Conservation (phyloP, 495 filamentous ascomycete genomes). For the Lophiostoma macrostomum region DNA sequence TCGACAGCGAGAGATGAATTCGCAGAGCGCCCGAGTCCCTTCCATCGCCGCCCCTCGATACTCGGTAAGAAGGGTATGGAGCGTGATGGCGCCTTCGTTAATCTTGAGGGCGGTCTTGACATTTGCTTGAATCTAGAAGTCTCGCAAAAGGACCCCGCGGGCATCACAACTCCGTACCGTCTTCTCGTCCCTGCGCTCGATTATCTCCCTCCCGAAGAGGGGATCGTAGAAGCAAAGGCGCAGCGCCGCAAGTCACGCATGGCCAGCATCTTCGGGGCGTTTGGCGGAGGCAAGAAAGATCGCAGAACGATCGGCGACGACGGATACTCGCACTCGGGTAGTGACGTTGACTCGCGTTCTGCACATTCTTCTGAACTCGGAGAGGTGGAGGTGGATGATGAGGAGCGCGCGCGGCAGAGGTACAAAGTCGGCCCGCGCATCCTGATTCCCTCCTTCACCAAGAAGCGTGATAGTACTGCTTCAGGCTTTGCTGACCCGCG, state of each 20-base stretch:
- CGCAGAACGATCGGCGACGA: slow-evolving; percentile 17
- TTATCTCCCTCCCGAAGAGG: slow-evolving; percentile 42
- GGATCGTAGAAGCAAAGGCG: neutral
- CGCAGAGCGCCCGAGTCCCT: slow-evolving; percentile 48
- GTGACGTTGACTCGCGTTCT: slow-evolving; percentile 4
- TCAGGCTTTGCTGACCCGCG: neutral
- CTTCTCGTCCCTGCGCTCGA: slow-evolving; percentile 75
- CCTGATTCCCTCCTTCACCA: slow-evolving; percentile 18
- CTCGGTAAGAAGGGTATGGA: slow-evolving; percentile 57
- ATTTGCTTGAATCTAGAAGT: slow-evolving; percentile 85
- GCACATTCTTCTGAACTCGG: neutral
- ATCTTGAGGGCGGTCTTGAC: slow-evolving; percentile 76
- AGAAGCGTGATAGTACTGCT: slow-evolving; percentile 1
- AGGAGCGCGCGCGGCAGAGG: slow-evolving; percentile 15
- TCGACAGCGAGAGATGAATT: too few relatives aligned
- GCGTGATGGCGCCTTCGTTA: slow-evolving; percentile 45
- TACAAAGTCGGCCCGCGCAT: slow-evolving; percentile 26
- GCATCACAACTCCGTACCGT: slow-evolving; percentile 84
- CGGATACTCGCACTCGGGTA: slow-evolving; percentile 20
- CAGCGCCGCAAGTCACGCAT: slow-evolving; percentile 21
- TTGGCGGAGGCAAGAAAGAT: slow-evolving; percentile 3
- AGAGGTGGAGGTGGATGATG: slow-evolving; percentile 24
- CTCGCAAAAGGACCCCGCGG: slow-evolving; percentile 75
- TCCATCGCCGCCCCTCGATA: slow-evolving; percentile 72
- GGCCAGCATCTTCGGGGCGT: slow-evolving; percentile 20